phyloP scores from a whole-genome alignment of 306 rosid species.

The Styphnolobium japonicum region DNA sequence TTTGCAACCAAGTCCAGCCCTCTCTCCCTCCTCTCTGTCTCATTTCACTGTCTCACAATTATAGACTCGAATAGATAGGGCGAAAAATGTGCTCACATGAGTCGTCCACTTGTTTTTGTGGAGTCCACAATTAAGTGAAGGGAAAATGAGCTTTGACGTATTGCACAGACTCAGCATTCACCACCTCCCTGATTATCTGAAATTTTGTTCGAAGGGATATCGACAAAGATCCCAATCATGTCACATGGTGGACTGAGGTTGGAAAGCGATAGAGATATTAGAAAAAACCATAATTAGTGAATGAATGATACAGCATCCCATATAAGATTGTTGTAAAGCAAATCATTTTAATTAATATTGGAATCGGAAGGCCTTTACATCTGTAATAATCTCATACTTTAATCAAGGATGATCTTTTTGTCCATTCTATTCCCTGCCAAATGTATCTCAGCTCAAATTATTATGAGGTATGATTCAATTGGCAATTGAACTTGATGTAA shows the following conservation, averaged over 20 bases:
- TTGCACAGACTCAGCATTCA: not conserved
- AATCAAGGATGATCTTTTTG: not conserved
- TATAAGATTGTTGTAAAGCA: not conserved
- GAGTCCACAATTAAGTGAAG: not conserved
- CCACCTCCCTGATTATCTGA: not conserved
- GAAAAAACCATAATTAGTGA: not conserved
- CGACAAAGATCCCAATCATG: not conserved
- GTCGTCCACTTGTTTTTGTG: conserved; percentile 16
- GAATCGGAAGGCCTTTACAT: not conserved
- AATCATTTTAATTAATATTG: not conserved
- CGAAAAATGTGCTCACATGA: not conserved
- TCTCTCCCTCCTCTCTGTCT: not conserved
- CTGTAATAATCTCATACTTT: not conserved
- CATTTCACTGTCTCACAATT: not conserved
- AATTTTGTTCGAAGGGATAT: not conserved
- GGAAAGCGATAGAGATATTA: not conserved
- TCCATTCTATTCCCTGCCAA: not conserved
- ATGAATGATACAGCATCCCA: not conserved
- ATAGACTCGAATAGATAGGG: not conserved
- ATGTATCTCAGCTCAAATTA: not conserved
- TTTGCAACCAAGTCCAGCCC: not conserved
- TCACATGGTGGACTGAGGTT: not conserved
- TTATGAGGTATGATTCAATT: too few relatives aligned
- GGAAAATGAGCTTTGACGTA: not conserved
- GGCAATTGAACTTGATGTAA: too few relatives aligned